Evolutionary conservation across 768 basidiomycete species (phyloP).

Genomic region (Xerocomus potaroensis): DNA sequence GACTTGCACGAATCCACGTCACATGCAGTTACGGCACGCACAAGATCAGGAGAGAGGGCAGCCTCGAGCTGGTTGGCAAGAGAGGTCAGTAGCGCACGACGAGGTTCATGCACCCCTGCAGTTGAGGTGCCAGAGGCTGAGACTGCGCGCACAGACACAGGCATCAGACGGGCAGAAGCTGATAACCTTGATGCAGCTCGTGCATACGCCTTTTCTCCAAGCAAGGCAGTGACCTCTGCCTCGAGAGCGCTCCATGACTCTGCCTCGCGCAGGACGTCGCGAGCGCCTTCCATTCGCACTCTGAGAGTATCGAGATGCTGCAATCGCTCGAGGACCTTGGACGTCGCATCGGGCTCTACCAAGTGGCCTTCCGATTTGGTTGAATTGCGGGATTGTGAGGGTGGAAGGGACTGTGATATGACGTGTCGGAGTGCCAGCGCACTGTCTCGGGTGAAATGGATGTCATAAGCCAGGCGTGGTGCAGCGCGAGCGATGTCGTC

Average conservation of each 20-base stretch:
- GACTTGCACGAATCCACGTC: conserved; percentile 71
- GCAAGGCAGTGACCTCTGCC: conserved; percentile 82
- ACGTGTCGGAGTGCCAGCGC: conserved; percentile 71
- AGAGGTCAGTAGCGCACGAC: conserved; percentile 81
- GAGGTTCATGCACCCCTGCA: conserved; percentile 58
- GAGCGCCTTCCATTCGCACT: conserved; percentile 78
- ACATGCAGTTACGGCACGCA: conserved; percentile 76
- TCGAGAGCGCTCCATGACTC: conserved; percentile 97
- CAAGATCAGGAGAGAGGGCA: conserved; percentile 83
- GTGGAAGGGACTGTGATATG: conserved; percentile 51
- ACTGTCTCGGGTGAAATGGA: conserved; percentile 95
- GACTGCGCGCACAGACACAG: conserved; percentile 87
- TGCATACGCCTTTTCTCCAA: conserved; percentile 71
- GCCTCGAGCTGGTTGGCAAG: conserved; percentile 96
- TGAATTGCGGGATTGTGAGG: conserved; percentile 6
- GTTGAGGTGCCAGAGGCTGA: conserved; percentile 37
- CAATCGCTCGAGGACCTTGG: conserved; percentile 68
- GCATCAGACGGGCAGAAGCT: conserved; percentile 86
- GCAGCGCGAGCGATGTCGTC: conserved; percentile 90
- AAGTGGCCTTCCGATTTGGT: neutral
- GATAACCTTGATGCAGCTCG: conserved; percentile 91
- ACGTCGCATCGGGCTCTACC: conserved; percentile 43
- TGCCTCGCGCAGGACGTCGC: conserved; percentile 89
- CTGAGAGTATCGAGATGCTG: conserved; percentile 81
- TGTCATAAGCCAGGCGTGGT: conserved; percentile 88